Evolutionary conservation across 2,329 filamentous ascomycete species (phyloP).

Genomic region (Penicillium vulpinum): DNA sequence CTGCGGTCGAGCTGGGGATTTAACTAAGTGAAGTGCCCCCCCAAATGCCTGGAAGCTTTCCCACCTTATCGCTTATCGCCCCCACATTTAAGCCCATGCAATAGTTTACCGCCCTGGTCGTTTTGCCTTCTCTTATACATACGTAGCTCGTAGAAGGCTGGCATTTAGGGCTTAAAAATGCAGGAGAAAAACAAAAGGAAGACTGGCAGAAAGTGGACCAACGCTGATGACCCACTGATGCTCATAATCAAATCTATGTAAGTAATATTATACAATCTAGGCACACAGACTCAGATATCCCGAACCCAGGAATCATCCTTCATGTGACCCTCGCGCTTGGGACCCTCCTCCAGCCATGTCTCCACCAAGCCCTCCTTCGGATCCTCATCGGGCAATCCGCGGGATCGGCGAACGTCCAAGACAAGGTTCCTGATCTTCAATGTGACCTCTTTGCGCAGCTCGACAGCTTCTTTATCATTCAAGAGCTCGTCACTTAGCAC

Average conservation of each 20-base stretch:
- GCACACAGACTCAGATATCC: constrained; percentile 48
- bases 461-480: constrained; percentile 71
- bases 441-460: constrained; percentile 77
- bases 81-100: neutral
- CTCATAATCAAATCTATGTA: constrained; percentile 12
- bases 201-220: neutral
- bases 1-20: constrained; percentile 13
- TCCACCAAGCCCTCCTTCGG: constrained; percentile 73
- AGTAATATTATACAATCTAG: constrained; percentile 21
- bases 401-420: constrained; percentile 68
- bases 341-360: constrained; percentile 69
- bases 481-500: constrained; percentile 66
- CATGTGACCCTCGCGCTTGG: constrained; percentile 57
- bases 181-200: neutral
- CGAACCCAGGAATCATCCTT: constrained; percentile 62
- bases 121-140: neutral
- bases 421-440: constrained; percentile 76
- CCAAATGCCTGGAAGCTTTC: neutral
- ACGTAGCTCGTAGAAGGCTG: neutral
- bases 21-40: neutral
- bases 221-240: neutral
- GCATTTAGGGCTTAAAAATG: neutral
- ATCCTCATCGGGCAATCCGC: constrained; percentile 78
- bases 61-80: constrained; percentile 11
- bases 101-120: neutral